Percentiles rank a stretch among this genome's conserved stretches.
Evolutionary conservation across 352 stramenopile species (phyloP).

Genomic region (Phytophthora citricola): DNA sequence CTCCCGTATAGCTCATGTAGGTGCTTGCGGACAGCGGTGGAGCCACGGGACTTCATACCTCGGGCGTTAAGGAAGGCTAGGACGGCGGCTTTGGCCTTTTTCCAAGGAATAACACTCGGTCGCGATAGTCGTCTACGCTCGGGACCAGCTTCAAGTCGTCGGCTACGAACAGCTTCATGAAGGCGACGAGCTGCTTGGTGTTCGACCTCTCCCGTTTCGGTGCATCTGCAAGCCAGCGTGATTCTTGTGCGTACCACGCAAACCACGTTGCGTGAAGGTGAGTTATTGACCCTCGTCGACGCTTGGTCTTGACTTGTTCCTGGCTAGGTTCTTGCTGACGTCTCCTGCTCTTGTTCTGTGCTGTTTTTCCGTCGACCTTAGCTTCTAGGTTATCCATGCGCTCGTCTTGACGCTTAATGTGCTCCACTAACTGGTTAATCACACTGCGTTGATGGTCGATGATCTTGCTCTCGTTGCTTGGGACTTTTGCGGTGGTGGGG

Average conservation of each 20-base stretch:
- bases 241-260: slow-evolving; percentile 14
- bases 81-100: too few relatives aligned
- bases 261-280: slow-evolving; percentile 18
- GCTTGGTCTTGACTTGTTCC: too few relatives aligned
- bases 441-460: too few relatives aligned
- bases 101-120: too few relatives aligned
- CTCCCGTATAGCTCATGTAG: background rate
- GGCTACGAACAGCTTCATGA: slow-evolving; percentile 25
- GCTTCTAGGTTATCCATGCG: slow-evolving; percentile 14
- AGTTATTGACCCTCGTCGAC: too few relatives aligned
- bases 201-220: slow-evolving; percentile 20
- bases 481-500: too few relatives aligned
- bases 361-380: slow-evolving; percentile 1
- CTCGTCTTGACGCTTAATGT: slow-evolving; percentile 12
- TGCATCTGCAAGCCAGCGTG: background rate
- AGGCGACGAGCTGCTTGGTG: slow-evolving; percentile 18
- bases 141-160: slow-evolving; percentile 13
- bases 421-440: too few relatives aligned
- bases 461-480: too few relatives aligned
- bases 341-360: slow-evolving; percentile 8
- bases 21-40: slow-evolving; percentile 5
- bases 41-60: slow-evolving; percentile 2
- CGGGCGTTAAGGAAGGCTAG: too few relatives aligned
- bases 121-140: slow-evolving; percentile 1
- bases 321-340: slow-evolving; percentile 9